Evolutionary conservation across 805 yeast genomes (phyloP).

Genomic region (Saccharomycopsis fibuligera): DNA sequence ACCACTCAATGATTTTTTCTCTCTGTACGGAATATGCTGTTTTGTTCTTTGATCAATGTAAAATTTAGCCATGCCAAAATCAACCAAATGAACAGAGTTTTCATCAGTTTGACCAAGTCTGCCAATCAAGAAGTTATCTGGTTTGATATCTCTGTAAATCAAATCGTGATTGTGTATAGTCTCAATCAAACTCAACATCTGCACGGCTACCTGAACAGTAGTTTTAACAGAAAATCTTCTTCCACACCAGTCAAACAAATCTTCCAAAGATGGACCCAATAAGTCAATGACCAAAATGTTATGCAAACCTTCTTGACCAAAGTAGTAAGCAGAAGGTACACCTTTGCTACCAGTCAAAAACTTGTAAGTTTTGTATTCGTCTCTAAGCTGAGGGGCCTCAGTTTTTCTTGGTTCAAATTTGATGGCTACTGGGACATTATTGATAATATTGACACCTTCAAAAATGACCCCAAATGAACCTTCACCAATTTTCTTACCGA

Average conservation of each 20-base stretch:
- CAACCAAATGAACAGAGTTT: slow-evolving; percentile 82
- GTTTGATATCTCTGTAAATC: slow-evolving; percentile 94
- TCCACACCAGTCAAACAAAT: slow-evolving; percentile 97
- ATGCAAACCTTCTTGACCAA: slow-evolving; percentile 97
- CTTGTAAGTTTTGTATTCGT: slow-evolving; percentile 93
- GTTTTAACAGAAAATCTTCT: slow-evolving; percentile 83
- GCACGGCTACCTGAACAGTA: slow-evolving; percentile 88
- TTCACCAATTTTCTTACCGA: slow-evolving; percentile 96
- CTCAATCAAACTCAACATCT: slow-evolving; percentile 85
- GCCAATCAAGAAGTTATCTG: slow-evolving; percentile 93
- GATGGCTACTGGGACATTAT: slow-evolving; percentile 91
- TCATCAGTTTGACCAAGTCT: slow-evolving; percentile 80
- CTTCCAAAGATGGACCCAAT: slow-evolving; percentile 93
- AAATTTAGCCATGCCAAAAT: slow-evolving; percentile 98
- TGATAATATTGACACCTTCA: slow-evolving; percentile 89
- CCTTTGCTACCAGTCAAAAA: slow-evolving; percentile 77
- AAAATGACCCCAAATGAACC: slow-evolving; percentile 97
- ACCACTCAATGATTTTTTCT: slow-evolving; percentile 91
- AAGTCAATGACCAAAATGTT: slow-evolving; percentile 91
- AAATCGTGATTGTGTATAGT: slow-evolving; percentile 83
- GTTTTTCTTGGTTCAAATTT: slow-evolving; percentile 95
- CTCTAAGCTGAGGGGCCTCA: slow-evolving; percentile 95
- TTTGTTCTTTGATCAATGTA: slow-evolving; percentile 95
- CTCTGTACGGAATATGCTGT: slow-evolving; percentile 94
- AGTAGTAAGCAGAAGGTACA: slow-evolving; percentile 93